A percentile compares a stretch with the other conserved stretches of the same genome.
phyloP scores from a whole-genome alignment of 148 eudicot species.

The Cornus suecica region DNA sequence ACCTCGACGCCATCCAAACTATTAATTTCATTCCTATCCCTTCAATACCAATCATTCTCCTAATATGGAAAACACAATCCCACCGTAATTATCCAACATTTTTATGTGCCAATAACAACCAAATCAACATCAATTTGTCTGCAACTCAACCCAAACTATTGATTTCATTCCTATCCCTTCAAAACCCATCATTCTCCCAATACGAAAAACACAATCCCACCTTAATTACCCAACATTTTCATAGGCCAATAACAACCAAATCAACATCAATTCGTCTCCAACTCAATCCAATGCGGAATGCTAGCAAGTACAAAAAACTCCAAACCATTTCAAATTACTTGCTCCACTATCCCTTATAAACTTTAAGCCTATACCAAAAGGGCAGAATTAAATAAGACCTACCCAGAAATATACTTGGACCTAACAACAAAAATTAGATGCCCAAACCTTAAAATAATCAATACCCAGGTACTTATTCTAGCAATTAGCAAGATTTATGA shows the following conservation, averaged over 20 bases:
- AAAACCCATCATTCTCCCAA: neutral
- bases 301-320: neutral
- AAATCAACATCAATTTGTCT: neutral
- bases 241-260: neutral
- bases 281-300: neutral
- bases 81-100: neutral
- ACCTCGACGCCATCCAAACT: neutral
- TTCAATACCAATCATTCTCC: neutral
- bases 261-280: neutral
- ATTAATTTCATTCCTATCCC: neutral
- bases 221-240: neutral
- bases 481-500: too few relatives aligned
- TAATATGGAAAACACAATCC: too few relatives aligned
- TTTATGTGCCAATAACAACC: neutral
- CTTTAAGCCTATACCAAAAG: neutral
- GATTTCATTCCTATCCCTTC: neutral
- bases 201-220: too few relatives aligned
- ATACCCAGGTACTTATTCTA: neutral
- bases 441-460: neutral
- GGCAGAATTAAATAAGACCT: neutral
- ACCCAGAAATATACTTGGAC: neutral
- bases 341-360: neutral
- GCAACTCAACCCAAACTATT: neutral
- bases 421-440: neutral
- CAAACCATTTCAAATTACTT: too few relatives aligned